phyloP scores from a whole-genome alignment of 2,329 filamentous ascomycete species.

The Purpureocillium takamizusanense region DNA sequence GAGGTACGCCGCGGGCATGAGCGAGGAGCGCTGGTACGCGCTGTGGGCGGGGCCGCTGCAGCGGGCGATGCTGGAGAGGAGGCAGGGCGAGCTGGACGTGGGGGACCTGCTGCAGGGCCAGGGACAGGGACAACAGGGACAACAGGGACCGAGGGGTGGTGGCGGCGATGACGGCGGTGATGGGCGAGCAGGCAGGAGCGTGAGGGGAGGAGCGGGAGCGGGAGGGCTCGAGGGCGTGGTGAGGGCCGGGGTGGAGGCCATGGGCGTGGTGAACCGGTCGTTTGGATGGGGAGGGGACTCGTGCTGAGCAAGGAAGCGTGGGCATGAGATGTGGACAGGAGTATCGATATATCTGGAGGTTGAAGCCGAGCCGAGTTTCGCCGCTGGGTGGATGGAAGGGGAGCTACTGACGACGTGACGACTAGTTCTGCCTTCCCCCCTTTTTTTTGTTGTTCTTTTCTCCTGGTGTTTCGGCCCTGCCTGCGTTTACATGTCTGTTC shows the following conservation, averaged over 20 bases:
- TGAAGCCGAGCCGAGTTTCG: background rate
- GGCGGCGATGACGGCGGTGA: too few relatives aligned
- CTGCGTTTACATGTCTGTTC: too few relatives aligned
- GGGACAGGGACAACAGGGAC: too few relatives aligned
- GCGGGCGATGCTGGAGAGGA: slow-evolving; percentile 48
- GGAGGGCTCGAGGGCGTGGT: slow-evolving; percentile 35
- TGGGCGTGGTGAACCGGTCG: slow-evolving; percentile 43
- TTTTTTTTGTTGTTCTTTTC: background rate
- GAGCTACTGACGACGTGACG: slow-evolving; percentile 1
- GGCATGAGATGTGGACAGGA: too few relatives aligned
- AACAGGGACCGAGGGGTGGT: too few relatives aligned
- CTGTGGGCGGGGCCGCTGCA: slow-evolving; percentile 53
- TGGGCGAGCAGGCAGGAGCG: slow-evolving; percentile 21
- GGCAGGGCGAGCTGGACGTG: slow-evolving; percentile 46
- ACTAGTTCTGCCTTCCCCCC: background rate
- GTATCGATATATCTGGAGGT: background rate
- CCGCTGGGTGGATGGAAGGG: background rate
- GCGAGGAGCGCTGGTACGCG: slow-evolving; percentile 52
- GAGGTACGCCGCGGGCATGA: slow-evolving; percentile 40
- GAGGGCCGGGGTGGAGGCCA: slow-evolving; percentile 38
- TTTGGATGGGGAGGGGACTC: slow-evolving; percentile 39
- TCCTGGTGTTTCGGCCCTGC: too few relatives aligned
- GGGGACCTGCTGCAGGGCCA: slow-evolving; percentile 40
- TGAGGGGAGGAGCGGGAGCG: too few relatives aligned
- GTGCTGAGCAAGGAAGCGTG: slow-evolving; percentile 4